Conservation (phyloP, 176 grass and related monocot genomes). For the Olyra latifolia region DNA sequence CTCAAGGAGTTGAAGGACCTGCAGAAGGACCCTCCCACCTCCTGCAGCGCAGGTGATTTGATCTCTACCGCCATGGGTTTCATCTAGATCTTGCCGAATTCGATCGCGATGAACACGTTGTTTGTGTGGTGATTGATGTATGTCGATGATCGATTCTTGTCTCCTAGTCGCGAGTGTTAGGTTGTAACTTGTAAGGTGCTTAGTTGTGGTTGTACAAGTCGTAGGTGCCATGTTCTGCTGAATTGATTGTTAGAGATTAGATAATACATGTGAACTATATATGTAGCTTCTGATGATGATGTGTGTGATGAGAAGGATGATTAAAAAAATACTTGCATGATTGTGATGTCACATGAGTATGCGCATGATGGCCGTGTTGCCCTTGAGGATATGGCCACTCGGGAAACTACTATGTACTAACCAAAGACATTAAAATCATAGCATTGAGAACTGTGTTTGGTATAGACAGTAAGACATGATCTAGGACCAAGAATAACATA, state of each 20-base stretch:
- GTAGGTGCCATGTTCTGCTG: not conserved
- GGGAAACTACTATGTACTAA: not conserved
- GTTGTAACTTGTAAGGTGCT: not conserved
- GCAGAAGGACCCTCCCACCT: slow-evolving; percentile 83
- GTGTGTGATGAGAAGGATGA: not conserved
- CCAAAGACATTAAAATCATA: not conserved
- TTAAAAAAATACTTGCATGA: not conserved
- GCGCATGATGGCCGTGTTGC: not conserved
- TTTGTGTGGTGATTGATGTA: not conserved
- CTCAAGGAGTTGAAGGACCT: slow-evolving; percentile 92
- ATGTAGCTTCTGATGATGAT: not conserved
- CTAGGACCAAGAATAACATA: not conserved
- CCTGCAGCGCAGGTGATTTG: slow-evolving; percentile 78
- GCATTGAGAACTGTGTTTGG: not conserved
- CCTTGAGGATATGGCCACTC: not conserved
- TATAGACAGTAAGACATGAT: not conserved
- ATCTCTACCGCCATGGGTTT: not conserved
- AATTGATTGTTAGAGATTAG: not conserved
- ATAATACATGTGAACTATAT: not conserved
- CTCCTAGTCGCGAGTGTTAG: not conserved
- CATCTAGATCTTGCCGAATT: slow-evolving; percentile 43
- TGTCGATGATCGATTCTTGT: not conserved
- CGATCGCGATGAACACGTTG: not conserved
- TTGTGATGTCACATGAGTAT: not conserved
- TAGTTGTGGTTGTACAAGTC: not conserved